Evolutionary conservation across 495 filamentous ascomycete genomes (phyloP), one percentile per base, ranked within the genome.

Genomic region (Hyaloscypha bicolor): DNA sequence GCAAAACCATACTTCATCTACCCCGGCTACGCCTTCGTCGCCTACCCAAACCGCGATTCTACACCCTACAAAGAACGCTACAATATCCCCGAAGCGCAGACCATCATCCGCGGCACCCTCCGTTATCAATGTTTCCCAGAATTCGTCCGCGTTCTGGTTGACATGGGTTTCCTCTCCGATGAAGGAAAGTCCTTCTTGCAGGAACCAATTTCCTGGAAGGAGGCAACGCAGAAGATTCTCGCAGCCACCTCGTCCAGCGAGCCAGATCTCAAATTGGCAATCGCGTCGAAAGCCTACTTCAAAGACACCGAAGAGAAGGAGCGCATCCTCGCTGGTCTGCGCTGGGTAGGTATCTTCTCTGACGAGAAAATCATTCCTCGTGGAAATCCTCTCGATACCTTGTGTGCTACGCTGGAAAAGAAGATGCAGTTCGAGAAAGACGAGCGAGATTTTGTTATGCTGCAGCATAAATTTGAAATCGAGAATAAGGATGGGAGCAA

Each of bases 1-100:
- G 92, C 94, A 21, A 93, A 94, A 83, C 93, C 94, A 11, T 97
- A 97, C 85, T 86, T 84, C 73, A 94, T 96, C 81, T 95, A 93
- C 79, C 66, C 66, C 31, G 87, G 93, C 37, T 97, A 88, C 74
- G 88, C 91, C 30, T 95, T 97, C 73, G 93, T 97, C 62, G 93
- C 90, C 9, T 99, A 98, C 77, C 92, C 60, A 22, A 97, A 97
- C 86, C 84, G 94, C 63, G 93, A 97, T 79, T 95, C 91, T 2
- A 93, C 88, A 0, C 83, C 88, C 21, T 98, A 91, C 86, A 87
- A 86, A 68, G 91, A 96, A 82, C 86, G 90, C 51, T 99, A 97
- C 85, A 85, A 83, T 74, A 97, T 97, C 74, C 94, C 94, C 64
- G 94, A 97, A 78, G 89, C 88, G 6, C 77, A 90, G 72, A 92